Evolutionary conservation across 2,329 filamentous ascomycete genomes (phyloP).

Genomic region (Aspergillus bombycis): DNA sequence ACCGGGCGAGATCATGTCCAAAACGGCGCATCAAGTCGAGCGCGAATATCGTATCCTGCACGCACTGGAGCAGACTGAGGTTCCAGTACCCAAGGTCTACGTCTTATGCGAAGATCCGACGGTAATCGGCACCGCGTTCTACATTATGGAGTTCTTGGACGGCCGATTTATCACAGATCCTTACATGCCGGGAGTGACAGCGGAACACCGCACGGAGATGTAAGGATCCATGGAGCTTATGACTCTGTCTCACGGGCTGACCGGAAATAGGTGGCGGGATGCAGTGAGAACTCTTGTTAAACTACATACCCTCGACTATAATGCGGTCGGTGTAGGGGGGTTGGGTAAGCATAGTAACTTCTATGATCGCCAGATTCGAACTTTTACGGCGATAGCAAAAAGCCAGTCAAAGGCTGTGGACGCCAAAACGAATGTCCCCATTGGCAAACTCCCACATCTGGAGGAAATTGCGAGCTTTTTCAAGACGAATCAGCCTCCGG

Average conservation of each 20-base stretch:
- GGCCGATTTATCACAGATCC: constrained; percentile 1
- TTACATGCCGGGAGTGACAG: neutral
- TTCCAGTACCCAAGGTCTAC: neutral
- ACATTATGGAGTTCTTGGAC: constrained; percentile 12
- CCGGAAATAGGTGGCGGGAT: constrained; percentile 1
- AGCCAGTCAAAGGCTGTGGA: neutral
- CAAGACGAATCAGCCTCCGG: neutral
- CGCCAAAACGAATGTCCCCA: neutral
- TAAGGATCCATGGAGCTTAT: neutral
- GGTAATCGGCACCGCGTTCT: constrained; percentile 5
- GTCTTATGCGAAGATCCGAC: neutral
- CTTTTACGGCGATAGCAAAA: neutral
- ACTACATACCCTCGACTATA: constrained; percentile 2
- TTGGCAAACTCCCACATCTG: neutral
- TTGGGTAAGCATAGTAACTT: neutral
- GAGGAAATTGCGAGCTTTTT: neutral
- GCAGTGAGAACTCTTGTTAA: neutral
- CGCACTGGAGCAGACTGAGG: neutral
- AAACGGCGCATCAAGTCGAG: neutral
- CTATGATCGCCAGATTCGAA: constrained; percentile 10
- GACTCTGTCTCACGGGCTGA: neutral
- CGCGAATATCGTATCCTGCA: neutral
- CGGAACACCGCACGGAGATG: neutral
- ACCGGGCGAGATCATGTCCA: neutral
- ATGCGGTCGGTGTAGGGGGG: neutral